Conservation (phyloP, 2,329 filamentous ascomycete genomes). For the Neonectria hederae region DNA sequence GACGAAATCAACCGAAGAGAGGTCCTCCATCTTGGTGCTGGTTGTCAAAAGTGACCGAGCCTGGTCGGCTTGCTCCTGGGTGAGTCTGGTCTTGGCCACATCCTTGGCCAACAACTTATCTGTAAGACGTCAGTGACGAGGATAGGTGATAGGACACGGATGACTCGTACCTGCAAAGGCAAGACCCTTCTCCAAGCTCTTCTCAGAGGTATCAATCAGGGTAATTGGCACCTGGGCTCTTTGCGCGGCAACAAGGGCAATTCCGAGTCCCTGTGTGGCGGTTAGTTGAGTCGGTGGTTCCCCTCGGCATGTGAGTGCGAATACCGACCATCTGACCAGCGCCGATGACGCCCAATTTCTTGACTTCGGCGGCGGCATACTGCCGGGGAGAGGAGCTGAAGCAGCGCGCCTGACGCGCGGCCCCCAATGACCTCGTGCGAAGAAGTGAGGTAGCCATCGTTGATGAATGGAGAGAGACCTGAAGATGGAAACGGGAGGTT, state of each 20-base stretch:
- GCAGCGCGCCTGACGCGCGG: constrained; percentile 56
- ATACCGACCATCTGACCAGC: constrained; percentile 90
- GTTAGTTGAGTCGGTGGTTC: constrained; percentile 24
- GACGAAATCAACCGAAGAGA: constrained; percentile 90
- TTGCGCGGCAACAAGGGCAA: constrained; percentile 91
- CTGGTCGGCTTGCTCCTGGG: constrained; percentile 80
- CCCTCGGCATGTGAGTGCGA: constrained; percentile 49
- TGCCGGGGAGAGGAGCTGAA: constrained; percentile 76
- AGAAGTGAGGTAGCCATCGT: constrained; percentile 54
- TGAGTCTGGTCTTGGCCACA: constrained; percentile 86
- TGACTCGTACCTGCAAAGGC: constrained; percentile 79
- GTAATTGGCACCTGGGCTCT: constrained; percentile 85
- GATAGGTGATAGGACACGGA: not conserved
- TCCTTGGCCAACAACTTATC: constrained; percentile 95
- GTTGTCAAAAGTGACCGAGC: constrained; percentile 75
- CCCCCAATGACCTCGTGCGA: constrained; percentile 49
- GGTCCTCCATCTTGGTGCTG: constrained; percentile 77
- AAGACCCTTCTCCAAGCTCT: constrained; percentile 87
- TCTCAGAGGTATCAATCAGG: constrained; percentile 84
- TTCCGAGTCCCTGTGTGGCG: constrained; percentile 80
- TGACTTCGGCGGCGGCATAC: constrained; percentile 74
- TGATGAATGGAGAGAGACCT: constrained; percentile 17
- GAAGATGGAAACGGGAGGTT: constrained; percentile 15
- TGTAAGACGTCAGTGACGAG: constrained; percentile 46
- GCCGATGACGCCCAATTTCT: constrained; percentile 89